Evolutionary conservation across 1,139 yeast species (phyloP).

Genomic region (Yamadazyma dendronema): DNA sequence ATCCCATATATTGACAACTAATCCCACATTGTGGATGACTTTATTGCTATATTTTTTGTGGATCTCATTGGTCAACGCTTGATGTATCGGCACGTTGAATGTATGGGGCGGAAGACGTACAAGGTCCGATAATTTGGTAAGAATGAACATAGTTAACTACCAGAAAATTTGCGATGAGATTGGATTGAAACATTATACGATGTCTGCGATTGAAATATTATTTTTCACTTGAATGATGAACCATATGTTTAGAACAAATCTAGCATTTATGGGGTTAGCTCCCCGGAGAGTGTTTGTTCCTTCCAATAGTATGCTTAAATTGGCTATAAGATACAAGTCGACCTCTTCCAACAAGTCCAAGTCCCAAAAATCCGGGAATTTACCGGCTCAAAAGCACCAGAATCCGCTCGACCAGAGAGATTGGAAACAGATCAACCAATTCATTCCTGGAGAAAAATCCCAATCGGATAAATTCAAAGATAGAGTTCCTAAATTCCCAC

Average conservation of each 20-base stretch:
- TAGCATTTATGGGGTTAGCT: background rate
- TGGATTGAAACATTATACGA: background rate
- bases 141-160: slow-evolving; percentile 79
- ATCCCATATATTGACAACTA: slow-evolving; percentile 85
- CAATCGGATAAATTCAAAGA: slow-evolving; percentile 49
- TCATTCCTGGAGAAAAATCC: slow-evolving; percentile 60
- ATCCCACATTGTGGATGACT: slow-evolving; percentile 77
- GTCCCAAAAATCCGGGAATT: slow-evolving; percentile 15
- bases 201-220: background rate
- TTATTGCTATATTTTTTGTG: slow-evolving; percentile 84
- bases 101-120: slow-evolving; percentile 86
- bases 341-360: slow-evolving; percentile 15
- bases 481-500: slow-evolving; percentile 62
- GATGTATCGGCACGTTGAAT: slow-evolving; percentile 67
- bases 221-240: background rate
- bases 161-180: slow-evolving; percentile 8
- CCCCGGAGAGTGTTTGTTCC: no score
- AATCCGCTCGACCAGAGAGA: slow-evolving; percentile 25
- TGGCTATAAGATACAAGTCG: background rate
- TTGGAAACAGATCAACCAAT: slow-evolving; percentile 46
- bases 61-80: slow-evolving; percentile 75
- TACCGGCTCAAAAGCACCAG: slow-evolving; percentile 2
- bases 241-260: no score
- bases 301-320: no score
- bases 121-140: slow-evolving; percentile 76